Conservation (phyloP, 78 protist species). For the Cavenderia fasciculata region DNA sequence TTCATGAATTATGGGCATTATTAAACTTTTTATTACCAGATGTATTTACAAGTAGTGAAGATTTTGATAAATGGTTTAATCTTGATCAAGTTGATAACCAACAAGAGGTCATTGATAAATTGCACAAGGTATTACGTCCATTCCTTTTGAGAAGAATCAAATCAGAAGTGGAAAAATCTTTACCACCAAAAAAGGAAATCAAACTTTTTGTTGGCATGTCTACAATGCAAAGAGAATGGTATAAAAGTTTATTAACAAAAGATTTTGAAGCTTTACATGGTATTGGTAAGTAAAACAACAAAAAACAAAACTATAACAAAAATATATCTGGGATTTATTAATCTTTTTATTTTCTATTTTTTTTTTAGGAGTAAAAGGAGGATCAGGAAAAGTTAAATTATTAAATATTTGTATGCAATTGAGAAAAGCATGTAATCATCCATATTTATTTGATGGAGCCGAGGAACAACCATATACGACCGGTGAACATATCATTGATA, state of each 20-base stretch:
- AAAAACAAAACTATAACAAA: not conserved
- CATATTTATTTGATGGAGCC: slow-evolving; percentile 97
- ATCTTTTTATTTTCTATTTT: too few relatives aligned
- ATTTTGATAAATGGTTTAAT: slow-evolving; percentile 95
- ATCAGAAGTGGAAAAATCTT: slow-evolving; percentile 92
- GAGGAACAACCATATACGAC: slow-evolving; percentile 81
- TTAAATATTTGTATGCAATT: slow-evolving; percentile 97
- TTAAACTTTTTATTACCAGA: slow-evolving; percentile 98
- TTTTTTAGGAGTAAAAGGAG: slow-evolving; percentile 46
- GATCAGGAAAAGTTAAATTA: slow-evolving; percentile 67
- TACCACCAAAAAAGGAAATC: slow-evolving; percentile 98
- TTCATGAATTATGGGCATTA: slow-evolving; percentile 99
- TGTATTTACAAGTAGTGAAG: slow-evolving; percentile 89
- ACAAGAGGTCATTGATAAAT: slow-evolving; percentile 71
- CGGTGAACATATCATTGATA: slow-evolving; percentile 66
- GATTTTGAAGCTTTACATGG: slow-evolving; percentile 73
- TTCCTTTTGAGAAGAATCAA: slow-evolving; percentile 96
- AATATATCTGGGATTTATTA: not conserved
- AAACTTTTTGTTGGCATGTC: slow-evolving; percentile 86
- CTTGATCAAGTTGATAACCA: slow-evolving; percentile 69
- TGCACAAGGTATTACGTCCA: slow-evolving; percentile 87
- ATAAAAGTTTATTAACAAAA: slow-evolving; percentile 64
- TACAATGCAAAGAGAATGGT: slow-evolving; percentile 86
- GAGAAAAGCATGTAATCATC: slow-evolving; percentile 96
- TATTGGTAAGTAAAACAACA: too few relatives aligned